Evolutionary conservation across 2,329 filamentous ascomycete species (phyloP), one percentile per base, ranked within the genome.

Genomic region (Aureobasidium sp.): DNA sequence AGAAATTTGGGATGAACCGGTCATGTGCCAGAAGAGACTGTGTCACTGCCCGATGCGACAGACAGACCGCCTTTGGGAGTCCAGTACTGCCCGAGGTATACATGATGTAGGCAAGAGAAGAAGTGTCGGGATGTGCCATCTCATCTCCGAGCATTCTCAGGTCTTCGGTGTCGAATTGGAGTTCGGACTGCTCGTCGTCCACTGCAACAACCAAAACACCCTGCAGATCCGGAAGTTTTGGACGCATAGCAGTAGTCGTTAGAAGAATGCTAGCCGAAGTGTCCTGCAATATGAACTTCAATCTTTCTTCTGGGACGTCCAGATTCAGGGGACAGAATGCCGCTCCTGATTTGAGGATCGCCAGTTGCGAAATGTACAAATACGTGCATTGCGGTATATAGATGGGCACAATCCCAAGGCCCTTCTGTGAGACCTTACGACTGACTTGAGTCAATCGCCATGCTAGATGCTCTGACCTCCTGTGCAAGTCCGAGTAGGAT

Each of bases 71-170:
- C 76, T 97, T 97, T 0, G 92, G 92, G 5, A 86, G 85, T 14
- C 92, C 92, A 0, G 91, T 96, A 5, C 90, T 95, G 3, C 91
- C 91, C 49, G 90, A 95, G 0, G 92, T 96, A 72, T 96, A 97
- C 85, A 96, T 91, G 63, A 96, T 84, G 76, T 97, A 97, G 27
- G 92, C 91, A 27, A 92, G 72, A 63, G 60, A 48, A 15, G 56
- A 48, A 40, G 45, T n/a, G 12, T 33, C 14, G 15, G 27, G 33
- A 31, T 22, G 39, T 6, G 6, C 2, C 15, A 37, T 5, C 12
- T 45, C 22, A 31, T 31, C 33, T 22, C 50, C 48, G 31, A 31
- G 19, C 27, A 40, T 17, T 27, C 27, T 24, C 5, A 29, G 35
- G 22, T 1, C 5, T 35, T 42, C 11, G 17, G 2, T 27, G 7